Conservation (phyloP, 2,329 filamentous ascomycete species). For the Sclerotinia nivalis region DNA sequence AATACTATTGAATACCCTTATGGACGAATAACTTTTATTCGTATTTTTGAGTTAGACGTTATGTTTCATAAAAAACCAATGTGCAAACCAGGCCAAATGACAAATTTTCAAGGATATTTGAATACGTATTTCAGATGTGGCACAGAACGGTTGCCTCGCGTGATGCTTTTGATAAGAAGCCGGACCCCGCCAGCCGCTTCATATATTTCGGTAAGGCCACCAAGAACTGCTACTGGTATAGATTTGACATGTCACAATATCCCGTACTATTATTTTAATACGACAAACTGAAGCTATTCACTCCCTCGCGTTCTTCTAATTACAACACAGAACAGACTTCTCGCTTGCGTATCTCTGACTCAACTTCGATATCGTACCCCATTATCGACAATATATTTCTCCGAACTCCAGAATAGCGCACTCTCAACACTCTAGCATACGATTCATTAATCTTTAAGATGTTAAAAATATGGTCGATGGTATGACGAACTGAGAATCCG, state of each 20-base stretch:
- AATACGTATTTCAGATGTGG: not conserved
- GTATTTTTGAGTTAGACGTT: not conserved
- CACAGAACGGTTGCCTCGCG: not conserved
- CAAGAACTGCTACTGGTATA: not conserved
- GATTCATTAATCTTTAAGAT: slow-evolving; percentile 56
- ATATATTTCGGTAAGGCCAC: slow-evolving; percentile 5
- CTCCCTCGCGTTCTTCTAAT: not conserved
- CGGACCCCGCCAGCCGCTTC: slow-evolving; percentile 13
- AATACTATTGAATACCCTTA: slow-evolving; percentile 25
- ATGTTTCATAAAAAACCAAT: not conserved
- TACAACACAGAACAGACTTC: not conserved
- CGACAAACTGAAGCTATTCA: not conserved
- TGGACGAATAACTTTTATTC: slow-evolving; percentile 3
- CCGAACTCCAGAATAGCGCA: not conserved
- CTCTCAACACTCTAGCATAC: not conserved
- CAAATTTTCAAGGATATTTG: not conserved
- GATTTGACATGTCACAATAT: slow-evolving; percentile 5
- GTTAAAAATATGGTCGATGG: slow-evolving; percentile 99
- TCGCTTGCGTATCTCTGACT: slow-evolving; percentile 4
- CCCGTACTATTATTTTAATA: not conserved
- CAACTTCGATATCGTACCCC: not conserved
- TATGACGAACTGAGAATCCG: slow-evolving; percentile 47
- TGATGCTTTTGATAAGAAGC: slow-evolving; percentile 18
- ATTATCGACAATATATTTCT: not conserved
- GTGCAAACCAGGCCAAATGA: not conserved